Evolutionary conservation across 2,329 filamentous ascomycete genomes (phyloP).

Genomic region (Penicillium capsulatum): DNA sequence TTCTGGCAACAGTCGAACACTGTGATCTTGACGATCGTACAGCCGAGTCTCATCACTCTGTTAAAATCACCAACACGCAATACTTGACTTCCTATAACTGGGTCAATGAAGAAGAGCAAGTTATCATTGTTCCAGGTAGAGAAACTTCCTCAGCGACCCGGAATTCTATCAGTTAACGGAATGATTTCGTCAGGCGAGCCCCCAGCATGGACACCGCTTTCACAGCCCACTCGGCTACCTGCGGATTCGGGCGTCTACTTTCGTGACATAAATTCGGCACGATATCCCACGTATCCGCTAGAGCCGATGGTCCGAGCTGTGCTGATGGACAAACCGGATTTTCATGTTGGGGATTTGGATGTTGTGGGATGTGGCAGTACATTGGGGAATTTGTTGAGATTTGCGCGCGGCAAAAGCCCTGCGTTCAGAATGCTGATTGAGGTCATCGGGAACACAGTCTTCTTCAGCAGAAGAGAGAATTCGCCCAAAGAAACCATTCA

Average conservation of each 20-base stretch:
- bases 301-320: slow-evolving; percentile 46
- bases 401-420: slow-evolving; percentile 44
- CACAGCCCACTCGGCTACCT: slow-evolving; percentile 31
- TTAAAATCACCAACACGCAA: slow-evolving; percentile 37
- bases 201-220: slow-evolving; percentile 49
- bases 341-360: slow-evolving; percentile 43
- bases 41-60: slow-evolving; percentile 3
- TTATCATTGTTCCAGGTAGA: slow-evolving; percentile 48
- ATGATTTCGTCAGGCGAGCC: slow-evolving; percentile 43
- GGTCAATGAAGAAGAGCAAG: slow-evolving; percentile 33
- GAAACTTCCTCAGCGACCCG: neutral
- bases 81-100: slow-evolving; percentile 54
- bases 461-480: slow-evolving; percentile 61
- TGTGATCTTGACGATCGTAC: slow-evolving; percentile 6
- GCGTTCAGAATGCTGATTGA: slow-evolving; percentile 59
- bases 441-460: slow-evolving; percentile 53
- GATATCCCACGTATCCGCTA: slow-evolving; percentile 38
- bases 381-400: slow-evolving; percentile 58
- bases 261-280: slow-evolving; percentile 41
- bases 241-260: slow-evolving; percentile 46
- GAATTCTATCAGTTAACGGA: slow-evolving; percentile 9
- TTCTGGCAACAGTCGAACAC: slow-evolving; percentile 14
- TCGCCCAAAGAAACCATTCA: slow-evolving; percentile 55
- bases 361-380: slow-evolving; percentile 60
- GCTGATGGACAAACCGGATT: slow-evolving; percentile 37